phyloP scores from a whole-genome alignment of 2,329 filamentous ascomycete species.

The Aspergillus alliaceus region DNA sequence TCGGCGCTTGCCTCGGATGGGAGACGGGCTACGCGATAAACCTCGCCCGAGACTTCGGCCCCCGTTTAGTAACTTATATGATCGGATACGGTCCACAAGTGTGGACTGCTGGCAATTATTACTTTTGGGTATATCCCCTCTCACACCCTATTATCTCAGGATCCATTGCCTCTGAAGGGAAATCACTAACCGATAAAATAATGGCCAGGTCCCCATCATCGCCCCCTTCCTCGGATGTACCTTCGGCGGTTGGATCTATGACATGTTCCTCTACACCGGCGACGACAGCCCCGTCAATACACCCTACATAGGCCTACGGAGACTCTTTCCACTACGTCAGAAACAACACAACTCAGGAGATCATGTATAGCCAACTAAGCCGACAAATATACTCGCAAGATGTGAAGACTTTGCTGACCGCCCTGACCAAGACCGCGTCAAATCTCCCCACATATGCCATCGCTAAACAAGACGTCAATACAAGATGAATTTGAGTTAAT shows the following conservation, averaged over 20 bases:
- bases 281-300: constrained; percentile 67
- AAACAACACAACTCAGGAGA: constrained; percentile 44
- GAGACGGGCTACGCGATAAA: constrained; percentile 77
- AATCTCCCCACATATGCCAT: no score
- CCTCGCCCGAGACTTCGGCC: constrained; percentile 70
- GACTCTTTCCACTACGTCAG: constrained; percentile 58
- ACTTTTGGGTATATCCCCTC: constrained; percentile 62
- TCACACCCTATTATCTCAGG: no score
- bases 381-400: not conserved
- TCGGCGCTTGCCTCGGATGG: constrained; percentile 73
- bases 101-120: constrained; percentile 67
- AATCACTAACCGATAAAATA: not conserved
- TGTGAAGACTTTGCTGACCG: not conserved
- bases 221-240: constrained; percentile 65
- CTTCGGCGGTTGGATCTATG: constrained; percentile 67
- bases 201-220: constrained; percentile 65
- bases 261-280: constrained; percentile 68
- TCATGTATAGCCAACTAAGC: not conserved
- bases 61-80: constrained; percentile 65
- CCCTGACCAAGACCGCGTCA: not conserved
- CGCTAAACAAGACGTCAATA: no score
- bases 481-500: no score
- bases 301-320: constrained; percentile 63
- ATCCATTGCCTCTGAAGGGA: not conserved
- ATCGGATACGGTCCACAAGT: constrained; percentile 68